Evolutionary conservation across 2,329 filamentous ascomycete genomes (phyloP), one percentile per base, ranked within the genome.

Genomic region (Paradendryphiella salina): DNA sequence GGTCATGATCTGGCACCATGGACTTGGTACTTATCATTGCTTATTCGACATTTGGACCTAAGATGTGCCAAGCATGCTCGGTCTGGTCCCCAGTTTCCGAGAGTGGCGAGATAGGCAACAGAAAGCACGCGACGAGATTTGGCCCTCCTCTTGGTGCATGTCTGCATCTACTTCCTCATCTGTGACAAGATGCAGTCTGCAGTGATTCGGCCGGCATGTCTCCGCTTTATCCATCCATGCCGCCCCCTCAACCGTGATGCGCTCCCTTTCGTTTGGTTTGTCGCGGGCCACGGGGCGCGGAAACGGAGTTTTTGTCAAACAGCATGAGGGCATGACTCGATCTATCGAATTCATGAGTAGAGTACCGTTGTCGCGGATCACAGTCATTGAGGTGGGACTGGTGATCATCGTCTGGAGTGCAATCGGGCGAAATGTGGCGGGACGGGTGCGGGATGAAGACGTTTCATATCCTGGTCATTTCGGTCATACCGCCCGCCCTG

Each of bases 401-500:
- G 33, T 4, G 14, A 33, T 20, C 18, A 17, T 6, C 28, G n/a
- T 31, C 13, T 41, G 39, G 39, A 41, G 39, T 10, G 13, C 39
- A 41, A 41, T 29, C 15, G 39, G 39, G 39, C 39, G 17, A 35
- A 11, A 31, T 31, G 20, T 40, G 48, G 32, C 21, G 34, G 26
- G 38, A 15, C 23, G 17, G 31, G 20, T 43, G 23, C 28, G 37
- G 37, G 43, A 47, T 42, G 49, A 17, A 47, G 18, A 29, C 14
- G 49, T 52, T 52, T 52, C 43, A 46, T 26, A 52, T 37, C 21
- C 43, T 42, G 37, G 43, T 46, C 23, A 21, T 21, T 35, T 34
- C 33, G 18, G 39, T 29, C 34, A 21, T 44, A 44, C 39, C n/a
- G 39, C 39, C 39, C n/a, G 39, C 39, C 18, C 21, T 21, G 26